phyloP scores from a whole-genome alignment of 2,329 filamentous ascomycete genomes.

The Fusarium sp. region DNA sequence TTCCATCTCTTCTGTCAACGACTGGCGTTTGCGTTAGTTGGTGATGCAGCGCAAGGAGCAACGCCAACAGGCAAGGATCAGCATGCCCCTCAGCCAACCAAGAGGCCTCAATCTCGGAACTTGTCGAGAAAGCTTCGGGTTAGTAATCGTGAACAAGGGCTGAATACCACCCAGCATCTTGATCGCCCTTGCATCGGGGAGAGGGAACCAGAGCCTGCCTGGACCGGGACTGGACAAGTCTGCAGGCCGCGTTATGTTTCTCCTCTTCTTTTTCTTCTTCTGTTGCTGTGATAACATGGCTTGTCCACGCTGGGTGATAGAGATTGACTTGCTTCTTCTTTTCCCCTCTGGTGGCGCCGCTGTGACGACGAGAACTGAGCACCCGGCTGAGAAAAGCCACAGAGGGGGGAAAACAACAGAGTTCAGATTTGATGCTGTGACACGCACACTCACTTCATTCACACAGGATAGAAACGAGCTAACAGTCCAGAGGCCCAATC shows the following conservation, averaged over 20 bases:
- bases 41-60: conserved; percentile 24
- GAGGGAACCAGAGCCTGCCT: background rate
- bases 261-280: background rate
- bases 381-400: background rate
- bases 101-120: no score
- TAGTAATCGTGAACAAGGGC: background rate
- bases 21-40: background rate
- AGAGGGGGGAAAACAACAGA: background rate
- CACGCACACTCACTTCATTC: background rate
- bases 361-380: background rate
- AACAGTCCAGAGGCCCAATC: background rate
- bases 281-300: no score
- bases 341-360: background rate
- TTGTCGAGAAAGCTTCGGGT: background rate
- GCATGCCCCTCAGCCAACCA: conserved; percentile 8
- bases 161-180: conserved; percentile 2
- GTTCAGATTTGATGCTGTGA: background rate
- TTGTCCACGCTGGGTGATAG: background rate
- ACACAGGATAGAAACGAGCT: background rate
- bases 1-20: background rate
- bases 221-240: background rate
- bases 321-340: background rate
- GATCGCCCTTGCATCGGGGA: conserved; percentile 24
- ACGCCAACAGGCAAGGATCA: conserved; percentile 26
- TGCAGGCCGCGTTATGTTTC: background rate